A percentile compares a stretch with the other conserved stretches of the same genome.
phyloP scores from a whole-genome alignment of 805 yeast species.

The Soucietia sequanensis region DNA sequence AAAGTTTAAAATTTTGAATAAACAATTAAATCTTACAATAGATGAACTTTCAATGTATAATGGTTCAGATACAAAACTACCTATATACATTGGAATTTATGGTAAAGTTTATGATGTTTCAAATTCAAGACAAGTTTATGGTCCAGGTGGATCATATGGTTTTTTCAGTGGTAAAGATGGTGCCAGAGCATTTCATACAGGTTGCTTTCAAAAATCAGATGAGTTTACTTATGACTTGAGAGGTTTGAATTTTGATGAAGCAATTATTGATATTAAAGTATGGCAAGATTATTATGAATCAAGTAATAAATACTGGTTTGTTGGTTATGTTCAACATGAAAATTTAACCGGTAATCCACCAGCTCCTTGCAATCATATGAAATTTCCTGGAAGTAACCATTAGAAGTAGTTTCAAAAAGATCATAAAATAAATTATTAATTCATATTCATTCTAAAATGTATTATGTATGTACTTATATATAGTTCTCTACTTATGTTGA shows the following conservation, averaged over 20 bases:
- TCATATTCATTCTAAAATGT: too few species aligned
- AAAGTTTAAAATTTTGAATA: constrained; percentile 16
- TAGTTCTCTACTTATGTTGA: too few species aligned
- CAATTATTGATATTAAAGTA: constrained; percentile 34
- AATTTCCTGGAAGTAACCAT: constrained; percentile 27
- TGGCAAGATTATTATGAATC: constrained; percentile 55
- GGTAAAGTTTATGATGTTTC: constrained; percentile 68
- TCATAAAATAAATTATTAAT: neutral
- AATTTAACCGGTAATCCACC: constrained; percentile 51
- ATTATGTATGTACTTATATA: neutral
- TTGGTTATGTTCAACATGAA: constrained; percentile 53
- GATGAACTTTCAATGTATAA: constrained; percentile 48
- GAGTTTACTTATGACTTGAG: constrained; percentile 68
- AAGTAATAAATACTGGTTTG: constrained; percentile 56
- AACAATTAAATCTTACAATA: constrained; percentile 34
- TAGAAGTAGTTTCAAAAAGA: too few species aligned
- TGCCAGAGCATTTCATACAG: constrained; percentile 68
- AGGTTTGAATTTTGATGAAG: constrained; percentile 49
- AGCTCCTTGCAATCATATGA: constrained; percentile 40
- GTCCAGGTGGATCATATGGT: constrained; percentile 55
- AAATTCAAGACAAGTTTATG: constrained; percentile 49
- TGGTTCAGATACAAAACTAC: constrained; percentile 48
- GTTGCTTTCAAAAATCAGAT: constrained; percentile 54
- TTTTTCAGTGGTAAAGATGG: constrained; percentile 65
- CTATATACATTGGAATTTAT: constrained; percentile 58